Evolutionary conservation across 441 rosid genomes (phyloP).

Genomic region (Hypseocharis bilobata): DNA sequence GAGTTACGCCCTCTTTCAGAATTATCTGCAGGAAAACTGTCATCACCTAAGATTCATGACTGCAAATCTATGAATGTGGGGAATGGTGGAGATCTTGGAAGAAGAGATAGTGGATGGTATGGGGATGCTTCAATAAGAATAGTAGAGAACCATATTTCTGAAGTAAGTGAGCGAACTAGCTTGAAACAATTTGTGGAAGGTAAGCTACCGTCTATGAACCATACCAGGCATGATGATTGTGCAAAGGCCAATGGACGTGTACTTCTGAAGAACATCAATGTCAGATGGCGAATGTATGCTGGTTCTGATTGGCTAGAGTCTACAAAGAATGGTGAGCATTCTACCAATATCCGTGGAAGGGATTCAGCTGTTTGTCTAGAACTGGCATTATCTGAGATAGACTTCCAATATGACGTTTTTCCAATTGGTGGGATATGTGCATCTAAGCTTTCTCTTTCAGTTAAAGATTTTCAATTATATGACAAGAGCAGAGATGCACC

Average conservation of each 20-base stretch:
- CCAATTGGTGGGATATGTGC: conserved; percentile 56
- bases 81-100: conserved; percentile 42
- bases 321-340: conserved; percentile 26
- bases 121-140: conserved; percentile 46
- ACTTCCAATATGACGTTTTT: conserved; percentile 52
- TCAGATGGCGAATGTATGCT: conserved; percentile 75
- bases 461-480: conserved; percentile 63
- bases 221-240: conserved; percentile 31
- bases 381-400: conserved; percentile 56
- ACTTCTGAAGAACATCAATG: conserved; percentile 45
- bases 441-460: conserved; percentile 61
- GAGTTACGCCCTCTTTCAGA: conserved; percentile 50
- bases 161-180: conserved; percentile 42
- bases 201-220: conserved; percentile 31
- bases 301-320: conserved; percentile 73
- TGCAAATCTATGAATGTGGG: conserved; percentile 25
- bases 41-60: conserved; percentile 29
- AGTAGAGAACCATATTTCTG: conserved; percentile 76
- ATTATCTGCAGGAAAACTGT: conserved; percentile 41
- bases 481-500: conserved; percentile 74
- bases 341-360: conserved; percentile 37
- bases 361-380: conserved; percentile 57
- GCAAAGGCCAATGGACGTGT: conserved; percentile 51
- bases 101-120: conserved; percentile 74
- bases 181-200: conserved; percentile 40